Percentiles rank a stretch among this genome's conserved stretches.
Evolutionary conservation across 441 rosid species (phyloP).

Genomic region (Flueggea neowawraea): DNA sequence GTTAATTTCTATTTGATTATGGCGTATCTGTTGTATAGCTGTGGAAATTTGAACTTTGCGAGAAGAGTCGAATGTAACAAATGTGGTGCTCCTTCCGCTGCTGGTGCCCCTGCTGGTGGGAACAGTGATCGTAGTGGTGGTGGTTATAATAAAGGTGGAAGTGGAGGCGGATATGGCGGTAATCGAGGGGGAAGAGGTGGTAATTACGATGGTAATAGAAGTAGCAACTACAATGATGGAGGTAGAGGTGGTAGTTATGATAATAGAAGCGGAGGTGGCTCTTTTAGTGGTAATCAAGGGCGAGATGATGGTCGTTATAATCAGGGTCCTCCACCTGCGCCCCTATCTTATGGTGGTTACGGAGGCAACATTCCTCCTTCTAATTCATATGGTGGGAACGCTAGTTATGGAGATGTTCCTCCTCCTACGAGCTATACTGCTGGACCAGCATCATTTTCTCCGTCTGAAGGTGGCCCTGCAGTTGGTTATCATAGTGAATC

Average conservation of each 20-base stretch:
- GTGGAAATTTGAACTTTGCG: slow-evolving; percentile 95
- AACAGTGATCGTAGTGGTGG: slow-evolving; percentile 49
- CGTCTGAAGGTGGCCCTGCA: slow-evolving; percentile 66
- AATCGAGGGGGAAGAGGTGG: slow-evolving; percentile 61
- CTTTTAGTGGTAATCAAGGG: slow-evolving; percentile 61
- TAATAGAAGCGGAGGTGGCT: slow-evolving; percentile 46
- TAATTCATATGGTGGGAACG: slow-evolving; percentile 39
- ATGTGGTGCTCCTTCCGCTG: slow-evolving; percentile 81
- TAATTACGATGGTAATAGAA: slow-evolving; percentile 48
- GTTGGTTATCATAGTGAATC: slow-evolving; percentile 56
- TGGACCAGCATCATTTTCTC: slow-evolving; percentile 64
- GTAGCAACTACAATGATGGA: slow-evolving; percentile 40
- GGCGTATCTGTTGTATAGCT: slow-evolving; percentile 43
- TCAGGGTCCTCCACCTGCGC: slow-evolving; percentile 65
- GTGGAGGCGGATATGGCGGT: slow-evolving; percentile 46
- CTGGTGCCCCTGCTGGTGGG: slow-evolving; percentile 68
- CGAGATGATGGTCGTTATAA: slow-evolving; percentile 65
- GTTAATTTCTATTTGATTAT: background rate
- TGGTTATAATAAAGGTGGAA: slow-evolving; percentile 49
- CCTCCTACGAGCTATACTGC: slow-evolving; percentile 85
- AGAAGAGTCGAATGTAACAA: slow-evolving; percentile 95
- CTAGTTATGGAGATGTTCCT: slow-evolving; percentile 77
- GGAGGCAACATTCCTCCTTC: slow-evolving; percentile 59
- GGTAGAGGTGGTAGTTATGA: slow-evolving; percentile 42
- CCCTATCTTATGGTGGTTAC: slow-evolving; percentile 58